These are phyloP conservation scores for Torulaspora franciscae DNA, from an alignment of 805 yeast genomes.

Conservation along the genomic window DNA sequence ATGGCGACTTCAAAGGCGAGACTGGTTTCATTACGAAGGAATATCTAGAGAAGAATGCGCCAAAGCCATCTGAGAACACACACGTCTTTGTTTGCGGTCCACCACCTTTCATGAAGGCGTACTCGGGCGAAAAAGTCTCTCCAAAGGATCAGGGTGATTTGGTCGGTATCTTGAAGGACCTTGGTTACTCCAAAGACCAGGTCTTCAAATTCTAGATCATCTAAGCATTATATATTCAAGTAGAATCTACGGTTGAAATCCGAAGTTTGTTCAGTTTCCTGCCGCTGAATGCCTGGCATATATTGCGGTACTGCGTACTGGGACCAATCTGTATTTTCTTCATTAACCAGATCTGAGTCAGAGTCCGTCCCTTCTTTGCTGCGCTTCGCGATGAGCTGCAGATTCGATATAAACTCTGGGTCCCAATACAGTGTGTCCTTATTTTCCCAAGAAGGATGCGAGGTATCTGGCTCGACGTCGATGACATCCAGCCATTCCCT, in stretches of 20 bases:
- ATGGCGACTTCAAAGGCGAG: constrained; percentile 48
- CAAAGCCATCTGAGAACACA: constrained; percentile 62
- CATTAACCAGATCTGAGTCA: background rate
- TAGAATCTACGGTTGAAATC: constrained; percentile 14
- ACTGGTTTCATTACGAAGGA: constrained; percentile 78
- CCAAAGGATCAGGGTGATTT: constrained; percentile 95
- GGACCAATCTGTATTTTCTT: constrained; percentile 7
- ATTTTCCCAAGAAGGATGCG: constrained; percentile 22
- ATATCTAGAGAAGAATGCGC: constrained; percentile 53
- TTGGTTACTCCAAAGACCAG: constrained; percentile 80
- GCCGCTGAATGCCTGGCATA: constrained; percentile 16
- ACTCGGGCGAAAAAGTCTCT: constrained; percentile 79
- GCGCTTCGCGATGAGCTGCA: constrained; percentile 11
- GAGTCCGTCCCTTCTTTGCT: background rate
- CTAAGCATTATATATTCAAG: constrained; percentile 7
- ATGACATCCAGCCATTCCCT: constrained; percentile 54
- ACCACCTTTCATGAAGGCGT: constrained; percentile 79
- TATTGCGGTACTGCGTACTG: constrained; percentile 18
- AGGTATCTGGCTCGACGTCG: constrained; percentile 38
- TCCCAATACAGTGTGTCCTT: constrained; percentile 33
- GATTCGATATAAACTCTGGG: constrained; percentile 34
- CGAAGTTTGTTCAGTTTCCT: constrained; percentile 22
- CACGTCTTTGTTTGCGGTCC: constrained; percentile 94
- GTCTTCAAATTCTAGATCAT: constrained; percentile 74
- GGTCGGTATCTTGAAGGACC: constrained; percentile 77